phyloP scores from a whole-genome alignment of 2,329 filamentous ascomycete genomes.

The Hymenoscyphus salicellus region DNA sequence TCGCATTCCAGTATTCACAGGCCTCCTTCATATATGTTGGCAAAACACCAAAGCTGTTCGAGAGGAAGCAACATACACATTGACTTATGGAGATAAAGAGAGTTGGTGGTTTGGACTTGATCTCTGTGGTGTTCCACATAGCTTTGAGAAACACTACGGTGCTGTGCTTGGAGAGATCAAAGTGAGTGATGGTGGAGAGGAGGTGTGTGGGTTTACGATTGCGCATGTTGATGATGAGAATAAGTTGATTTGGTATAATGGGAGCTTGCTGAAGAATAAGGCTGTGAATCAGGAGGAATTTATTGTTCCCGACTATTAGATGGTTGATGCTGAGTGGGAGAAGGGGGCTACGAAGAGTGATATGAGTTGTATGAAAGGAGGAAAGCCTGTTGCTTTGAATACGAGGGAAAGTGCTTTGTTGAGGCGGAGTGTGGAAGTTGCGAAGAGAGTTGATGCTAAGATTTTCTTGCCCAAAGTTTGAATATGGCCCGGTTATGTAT shows the following conservation, averaged over 20 bases:
- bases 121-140: constrained; percentile 39
- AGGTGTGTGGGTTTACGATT: constrained; percentile 29
- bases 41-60: constrained; percentile 44
- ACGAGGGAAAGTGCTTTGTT: background rate
- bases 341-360: constrained; percentile 37
- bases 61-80: constrained; percentile 41
- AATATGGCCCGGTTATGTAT: too few species aligned
- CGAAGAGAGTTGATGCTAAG: background rate
- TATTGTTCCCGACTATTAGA: constrained; percentile 17
- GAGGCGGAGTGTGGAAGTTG: background rate
- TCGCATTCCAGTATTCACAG: constrained; percentile 39
- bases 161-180: constrained; percentile 40
- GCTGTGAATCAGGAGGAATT: constrained; percentile 34
- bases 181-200: background rate
- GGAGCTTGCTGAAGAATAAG: constrained; percentile 44
- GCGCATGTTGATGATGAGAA: constrained; percentile 42
- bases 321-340: constrained; percentile 41
- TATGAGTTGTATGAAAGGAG: constrained; percentile 41
- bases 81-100: constrained; percentile 47
- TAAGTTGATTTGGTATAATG: constrained; percentile 44
- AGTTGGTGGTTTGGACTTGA: constrained; percentile 47
- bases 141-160: constrained; percentile 43
- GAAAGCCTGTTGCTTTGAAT: background rate
- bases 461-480: background rate
- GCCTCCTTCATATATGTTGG: constrained; percentile 44